A percentile compares a stretch with the other conserved stretches of the same genome.
Conservation (phyloP, 1,284 basidiomycete genomes). For the Hymenochaete sp. region DNA sequence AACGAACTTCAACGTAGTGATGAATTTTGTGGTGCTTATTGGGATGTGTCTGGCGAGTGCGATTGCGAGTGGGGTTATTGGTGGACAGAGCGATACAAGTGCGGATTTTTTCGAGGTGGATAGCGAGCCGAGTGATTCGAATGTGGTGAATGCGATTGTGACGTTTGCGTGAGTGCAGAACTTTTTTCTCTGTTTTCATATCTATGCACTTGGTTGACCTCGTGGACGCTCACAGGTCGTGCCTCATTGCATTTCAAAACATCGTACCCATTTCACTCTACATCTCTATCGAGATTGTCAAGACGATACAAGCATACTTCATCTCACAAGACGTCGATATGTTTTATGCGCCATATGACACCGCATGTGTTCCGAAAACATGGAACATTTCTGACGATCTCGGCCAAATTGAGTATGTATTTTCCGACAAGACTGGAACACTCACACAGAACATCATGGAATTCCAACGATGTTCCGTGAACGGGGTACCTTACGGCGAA, state of each 20-base stretch:
- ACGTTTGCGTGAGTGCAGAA: slow-evolving; percentile 80
- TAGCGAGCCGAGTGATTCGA: slow-evolving; percentile 51
- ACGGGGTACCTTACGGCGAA: slow-evolving; percentile 83
- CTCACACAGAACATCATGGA: slow-evolving; percentile 98
- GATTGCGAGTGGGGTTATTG: slow-evolving; percentile 68
- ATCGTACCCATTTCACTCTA: slow-evolving; percentile 96
- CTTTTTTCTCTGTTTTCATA: slow-evolving; percentile 1
- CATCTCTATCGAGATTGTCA: slow-evolving; percentile 97
- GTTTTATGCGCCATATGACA: slow-evolving; percentile 87
- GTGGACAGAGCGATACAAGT: slow-evolving; percentile 58
- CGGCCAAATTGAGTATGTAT: slow-evolving; percentile 96
- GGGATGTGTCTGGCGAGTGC: slow-evolving; percentile 71
- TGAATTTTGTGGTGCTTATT: slow-evolving; percentile 83
- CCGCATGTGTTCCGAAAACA: slow-evolving; percentile 89
- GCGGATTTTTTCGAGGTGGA: slow-evolving; percentile 65
- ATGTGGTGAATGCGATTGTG: slow-evolving; percentile 73
- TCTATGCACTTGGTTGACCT: slow-evolving; percentile 10
- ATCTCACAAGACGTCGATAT: slow-evolving; percentile 96
- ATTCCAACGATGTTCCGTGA: slow-evolving; percentile 91
- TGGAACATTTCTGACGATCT: slow-evolving; percentile 99
- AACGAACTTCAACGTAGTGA: slow-evolving; percentile 97
- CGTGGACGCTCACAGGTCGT: slow-evolving; percentile 48
- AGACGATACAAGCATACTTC: slow-evolving; percentile 95
- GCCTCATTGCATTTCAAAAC: slow-evolving; percentile 93
- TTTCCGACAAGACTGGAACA: slow-evolving; percentile 97